Percentiles rank a stretch among this genome's conserved stretches.
phyloP scores from a whole-genome alignment of 768 basidiomycete species.

The Suillus cothurnatus region DNA sequence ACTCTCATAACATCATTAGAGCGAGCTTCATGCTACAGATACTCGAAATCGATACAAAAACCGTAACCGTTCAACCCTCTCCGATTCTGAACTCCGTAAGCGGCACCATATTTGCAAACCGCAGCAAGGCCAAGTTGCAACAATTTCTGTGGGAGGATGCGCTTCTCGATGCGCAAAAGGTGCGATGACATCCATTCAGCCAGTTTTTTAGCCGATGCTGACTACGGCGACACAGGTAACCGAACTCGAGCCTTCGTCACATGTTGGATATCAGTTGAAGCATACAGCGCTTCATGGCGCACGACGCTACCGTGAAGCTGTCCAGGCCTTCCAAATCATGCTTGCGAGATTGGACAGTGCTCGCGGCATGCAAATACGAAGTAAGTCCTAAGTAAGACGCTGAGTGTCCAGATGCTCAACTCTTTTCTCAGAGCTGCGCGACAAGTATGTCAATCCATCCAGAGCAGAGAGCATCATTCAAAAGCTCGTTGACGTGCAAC shows the following conservation, averaged over 20 bases:
- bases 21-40: no score
- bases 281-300: neutral
- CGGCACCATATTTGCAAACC: neutral
- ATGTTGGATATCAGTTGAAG: neutral
- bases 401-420: no score
- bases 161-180: neutral
- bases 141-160: neutral
- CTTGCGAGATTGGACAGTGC: neutral
- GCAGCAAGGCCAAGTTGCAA: neutral
- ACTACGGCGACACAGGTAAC: neutral
- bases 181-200: neutral
- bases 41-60: no score
- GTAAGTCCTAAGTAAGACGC: neutral
- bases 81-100: no score
- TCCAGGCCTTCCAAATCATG: neutral
- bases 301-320: neutral
- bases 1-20: no score
- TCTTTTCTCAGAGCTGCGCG: neutral
- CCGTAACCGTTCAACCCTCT: no score
- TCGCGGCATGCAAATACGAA: neutral
- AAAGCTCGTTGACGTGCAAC: no score
- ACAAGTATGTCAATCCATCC: neutral
- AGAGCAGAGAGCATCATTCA: neutral
- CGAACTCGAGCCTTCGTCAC: neutral
- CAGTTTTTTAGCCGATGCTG: neutral